Base-by-base conservation (phyloP, 176 grass and related monocot species). In the Luzula sylvatica region DNA sequence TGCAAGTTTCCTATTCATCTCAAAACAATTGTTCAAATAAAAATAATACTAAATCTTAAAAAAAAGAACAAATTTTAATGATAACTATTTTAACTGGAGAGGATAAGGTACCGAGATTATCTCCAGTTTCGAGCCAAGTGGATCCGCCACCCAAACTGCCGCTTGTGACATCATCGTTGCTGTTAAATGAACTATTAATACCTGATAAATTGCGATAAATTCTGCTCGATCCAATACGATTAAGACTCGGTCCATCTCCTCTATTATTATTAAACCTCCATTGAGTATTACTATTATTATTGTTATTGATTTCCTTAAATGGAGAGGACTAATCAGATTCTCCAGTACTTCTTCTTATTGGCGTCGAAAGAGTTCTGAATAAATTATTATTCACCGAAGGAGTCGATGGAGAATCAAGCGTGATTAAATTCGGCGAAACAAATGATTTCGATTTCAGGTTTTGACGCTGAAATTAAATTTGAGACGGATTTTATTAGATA, bases 221-320 rank as follows among this genome's bases (percentile, higher is more conserved):
- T 83, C 82, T 90, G 74, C 78, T 79, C 65, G 93, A 87, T 75
- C 86, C 86, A 66, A 69, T 67, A 81, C 59, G 65, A 65, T 51
- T 59, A 78, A 58, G 55, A 58, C 57, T 68, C 35, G 72, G 39
- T 70, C 68, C 74, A 71, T 77, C 61, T 1, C 38, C 60, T 32
- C 62, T 79, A 65, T 77, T 65, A 1, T 39, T 65, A 39, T 64
- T 79, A 65, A 74, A 83, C 53, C 74, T 87, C 73, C 93, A 80
- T 38, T 79, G 75, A 42, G 53, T 50, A 70, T 56, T 38, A 82
- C 75, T 63, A 38, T 75, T 35, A 14, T 77, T 75, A 47, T 76
- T 23, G 23, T 69, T 61, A 58, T 92, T 82, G 39, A n/a, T n/a
- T n/a, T n/a, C n/a, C n/a, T 72, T 70, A 17, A 71, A 42, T 72